phyloP scores from a whole-genome alignment of 176 grass and related monocot genomes.

The Calamus simplicifolius region DNA sequence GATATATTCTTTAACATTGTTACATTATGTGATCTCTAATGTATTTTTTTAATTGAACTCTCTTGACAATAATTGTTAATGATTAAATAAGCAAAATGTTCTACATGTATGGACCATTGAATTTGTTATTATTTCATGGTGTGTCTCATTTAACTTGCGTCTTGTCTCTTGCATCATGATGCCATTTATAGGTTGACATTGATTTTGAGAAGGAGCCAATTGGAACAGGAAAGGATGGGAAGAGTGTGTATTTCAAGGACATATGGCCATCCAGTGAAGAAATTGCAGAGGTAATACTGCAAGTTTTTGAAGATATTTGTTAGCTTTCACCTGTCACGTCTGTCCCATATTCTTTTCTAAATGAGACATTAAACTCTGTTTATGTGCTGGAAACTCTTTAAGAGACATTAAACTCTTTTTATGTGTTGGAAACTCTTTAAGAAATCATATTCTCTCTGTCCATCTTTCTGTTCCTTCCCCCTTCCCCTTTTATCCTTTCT shows the following conservation, averaged over 20 bases:
- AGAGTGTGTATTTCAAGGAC: slow-evolving; percentile 21
- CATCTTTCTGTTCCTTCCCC: no score
- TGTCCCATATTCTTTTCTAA: neutral
- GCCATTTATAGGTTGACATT: slow-evolving; percentile 28
- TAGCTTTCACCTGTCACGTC: neutral
- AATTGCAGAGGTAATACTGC: slow-evolving; percentile 23
- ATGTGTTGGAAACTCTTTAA: neutral
- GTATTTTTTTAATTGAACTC: no score
- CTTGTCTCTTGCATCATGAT: no score
- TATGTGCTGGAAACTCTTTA: neutral
- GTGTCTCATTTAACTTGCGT: no score
- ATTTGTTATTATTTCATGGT: no score
- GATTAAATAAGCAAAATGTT: no score
- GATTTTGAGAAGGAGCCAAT: slow-evolving; percentile 30
- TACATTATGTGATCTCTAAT: no score
- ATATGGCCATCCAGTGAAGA: slow-evolving; percentile 35
- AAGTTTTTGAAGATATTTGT: neutral
- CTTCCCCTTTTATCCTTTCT: no score
- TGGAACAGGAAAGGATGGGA: slow-evolving; percentile 25
- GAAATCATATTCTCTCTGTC: no score
- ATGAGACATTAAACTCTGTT: neutral
- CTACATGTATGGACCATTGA: no score
- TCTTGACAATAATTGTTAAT: no score
- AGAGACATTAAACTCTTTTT: neutral
- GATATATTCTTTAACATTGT: no score